These are phyloP conservation scores for Tulasnella sp. DNA, from an alignment of 768 basidiomycete species.

Conservation along the genomic window DNA sequence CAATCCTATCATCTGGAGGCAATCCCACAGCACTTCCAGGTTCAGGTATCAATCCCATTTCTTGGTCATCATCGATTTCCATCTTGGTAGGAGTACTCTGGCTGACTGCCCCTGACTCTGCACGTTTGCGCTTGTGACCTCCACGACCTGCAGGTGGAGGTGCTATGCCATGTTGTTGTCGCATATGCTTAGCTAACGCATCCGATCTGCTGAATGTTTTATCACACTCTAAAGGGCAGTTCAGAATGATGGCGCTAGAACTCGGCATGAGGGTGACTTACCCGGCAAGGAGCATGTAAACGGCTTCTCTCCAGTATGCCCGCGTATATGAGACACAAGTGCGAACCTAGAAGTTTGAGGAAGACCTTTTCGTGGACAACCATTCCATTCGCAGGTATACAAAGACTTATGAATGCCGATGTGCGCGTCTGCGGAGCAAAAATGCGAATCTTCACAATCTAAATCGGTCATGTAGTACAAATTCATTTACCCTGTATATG, in stretches of 20 bases:
- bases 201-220: conserved; percentile 72
- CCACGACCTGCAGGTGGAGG: conserved; percentile 8
- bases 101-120: too few species aligned
- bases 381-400: conserved; percentile 83
- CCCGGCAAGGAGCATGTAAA: conserved; percentile 74
- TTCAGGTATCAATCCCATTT: not conserved
- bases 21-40: not conserved
- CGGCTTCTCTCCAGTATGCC: conserved; percentile 90
- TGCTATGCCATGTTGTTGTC: conserved; percentile 13
- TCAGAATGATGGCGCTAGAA: not conserved
- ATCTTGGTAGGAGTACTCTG: not conserved
- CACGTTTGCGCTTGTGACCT: conserved; percentile 10
- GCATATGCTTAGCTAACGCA: conserved; percentile 16
- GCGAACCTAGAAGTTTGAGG: conserved; percentile 83
- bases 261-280: conserved; percentile 26
- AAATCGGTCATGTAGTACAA: too few species aligned
- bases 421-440: too few species aligned
- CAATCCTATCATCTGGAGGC: not conserved
- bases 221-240: conserved; percentile 57
- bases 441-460: too few species aligned
- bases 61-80: not conserved
- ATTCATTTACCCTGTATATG: too few species aligned
- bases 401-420: conserved; percentile 73
- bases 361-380: conserved; percentile 65
- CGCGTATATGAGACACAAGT: conserved; percentile 78